These are phyloP conservation scores for Neocallimastix lanati DNA, from an alignment of 192 early-diverging fungal genomes.

Conservation along the genomic window DNA sequence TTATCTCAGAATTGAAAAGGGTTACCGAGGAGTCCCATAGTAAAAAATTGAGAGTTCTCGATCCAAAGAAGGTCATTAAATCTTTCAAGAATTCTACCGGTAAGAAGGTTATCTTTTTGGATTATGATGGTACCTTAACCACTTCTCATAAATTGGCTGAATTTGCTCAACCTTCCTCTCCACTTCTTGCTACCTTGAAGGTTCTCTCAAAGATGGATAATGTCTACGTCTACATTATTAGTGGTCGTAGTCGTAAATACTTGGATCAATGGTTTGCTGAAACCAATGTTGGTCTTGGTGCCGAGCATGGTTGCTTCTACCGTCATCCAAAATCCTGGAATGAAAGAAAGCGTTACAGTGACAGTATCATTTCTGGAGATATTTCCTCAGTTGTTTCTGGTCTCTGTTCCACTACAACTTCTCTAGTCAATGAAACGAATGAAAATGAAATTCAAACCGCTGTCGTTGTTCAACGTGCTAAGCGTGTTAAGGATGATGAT, in stretches of 20 bases:
- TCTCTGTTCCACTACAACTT: slow-evolving; percentile 3
- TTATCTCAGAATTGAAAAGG: slow-evolving; percentile 38
- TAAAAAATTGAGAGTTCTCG: slow-evolving; percentile 15
- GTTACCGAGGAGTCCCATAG: slow-evolving; percentile 47
- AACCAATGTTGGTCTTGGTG: slow-evolving; percentile 73
- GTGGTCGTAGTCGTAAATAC: slow-evolving; percentile 73
- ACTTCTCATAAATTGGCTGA: slow-evolving; percentile 72
- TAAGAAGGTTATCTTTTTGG: slow-evolving; percentile 70
- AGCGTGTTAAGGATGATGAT: slow-evolving; percentile 27
- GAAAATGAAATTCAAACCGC: neutral
- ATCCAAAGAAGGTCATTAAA: slow-evolving; percentile 34
- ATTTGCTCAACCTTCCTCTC: slow-evolving; percentile 73
- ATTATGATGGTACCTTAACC: slow-evolving; percentile 94
- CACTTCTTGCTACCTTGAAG: slow-evolving; percentile 48
- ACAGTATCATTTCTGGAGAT: neutral
- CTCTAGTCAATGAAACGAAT: slow-evolving; percentile 8
- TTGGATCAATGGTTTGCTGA: slow-evolving; percentile 83
- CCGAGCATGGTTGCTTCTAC: slow-evolving; percentile 98
- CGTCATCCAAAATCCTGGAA: slow-evolving; percentile 49
- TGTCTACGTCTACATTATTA: slow-evolving; percentile 87
- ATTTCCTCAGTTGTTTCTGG: slow-evolving; percentile 1
- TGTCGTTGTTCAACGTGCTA: neutral
- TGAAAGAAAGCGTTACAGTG: neutral
- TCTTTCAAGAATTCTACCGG: slow-evolving; percentile 33
- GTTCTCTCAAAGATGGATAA: slow-evolving; percentile 52